Percentiles rank a stretch among this genome's conserved stretches.
Evolutionary conservation across 2,329 filamentous ascomycete genomes (phyloP).

Genomic region (Sporothrix brunneoviolacea): DNA sequence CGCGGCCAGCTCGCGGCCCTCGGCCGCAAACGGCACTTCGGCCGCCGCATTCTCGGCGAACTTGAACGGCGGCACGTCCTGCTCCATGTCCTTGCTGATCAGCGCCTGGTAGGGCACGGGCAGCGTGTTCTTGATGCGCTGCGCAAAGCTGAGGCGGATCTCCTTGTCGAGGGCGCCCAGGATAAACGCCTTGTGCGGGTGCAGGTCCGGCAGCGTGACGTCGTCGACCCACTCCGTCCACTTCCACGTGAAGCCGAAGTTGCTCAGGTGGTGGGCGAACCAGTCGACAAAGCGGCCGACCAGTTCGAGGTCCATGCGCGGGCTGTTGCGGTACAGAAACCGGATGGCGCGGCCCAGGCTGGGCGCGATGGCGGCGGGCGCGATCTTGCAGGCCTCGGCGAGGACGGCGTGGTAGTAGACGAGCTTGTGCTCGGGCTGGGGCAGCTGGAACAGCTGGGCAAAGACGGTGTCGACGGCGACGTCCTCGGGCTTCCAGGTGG

Average conservation of each 20-base stretch:
- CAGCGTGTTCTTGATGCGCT: slow-evolving; percentile 89
- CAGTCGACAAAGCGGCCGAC: slow-evolving; percentile 87
- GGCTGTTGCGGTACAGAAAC: slow-evolving; percentile 76
- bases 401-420: slow-evolving; percentile 96
- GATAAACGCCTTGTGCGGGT: slow-evolving; percentile 92
- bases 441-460: slow-evolving; percentile 85
- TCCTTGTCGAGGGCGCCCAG: slow-evolving; percentile 89
- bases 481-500: slow-evolving; percentile 96
- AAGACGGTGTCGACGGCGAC: slow-evolving; percentile 97
- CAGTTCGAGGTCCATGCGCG: slow-evolving; percentile 80
- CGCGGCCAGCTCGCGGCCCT: slow-evolving; percentile 74
- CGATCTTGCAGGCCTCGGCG: slow-evolving; percentile 92
- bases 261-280: slow-evolving; percentile 96
- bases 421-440: slow-evolving; percentile 81
- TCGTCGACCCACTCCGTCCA: slow-evolving; percentile 97
- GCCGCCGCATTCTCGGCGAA: slow-evolving; percentile 31
- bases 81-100: slow-evolving; percentile 82
- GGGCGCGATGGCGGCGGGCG: slow-evolving; percentile 91
- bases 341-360: slow-evolving; percentile 89
- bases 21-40: slow-evolving; percentile 53
- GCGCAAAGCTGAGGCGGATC: slow-evolving; percentile 90
- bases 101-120: slow-evolving; percentile 78
- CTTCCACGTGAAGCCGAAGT: slow-evolving; percentile 99
- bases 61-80: slow-evolving; percentile 94
- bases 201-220: slow-evolving; percentile 64